Percentiles rank a stretch among this genome's conserved stretches.
Conservation (phyloP, 352 stramenopile genomes). For the Globisporangium camurandrum region DNA sequence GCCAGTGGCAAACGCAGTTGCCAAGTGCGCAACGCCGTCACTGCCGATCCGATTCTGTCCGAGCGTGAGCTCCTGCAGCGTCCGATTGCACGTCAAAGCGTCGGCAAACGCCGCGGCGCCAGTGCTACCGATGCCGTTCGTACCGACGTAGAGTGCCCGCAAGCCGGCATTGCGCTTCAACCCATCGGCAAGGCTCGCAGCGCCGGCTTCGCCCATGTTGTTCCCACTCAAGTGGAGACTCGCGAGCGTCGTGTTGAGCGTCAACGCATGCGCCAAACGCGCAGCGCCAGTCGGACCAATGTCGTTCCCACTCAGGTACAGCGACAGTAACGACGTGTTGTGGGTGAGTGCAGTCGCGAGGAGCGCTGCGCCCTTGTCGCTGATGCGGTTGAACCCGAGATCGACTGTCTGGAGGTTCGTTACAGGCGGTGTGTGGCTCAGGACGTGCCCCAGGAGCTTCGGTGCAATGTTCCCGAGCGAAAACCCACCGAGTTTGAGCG, state of each 20-base stretch:
- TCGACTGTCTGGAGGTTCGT: slow-evolving; percentile 51
- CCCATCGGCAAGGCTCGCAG: slow-evolving; percentile 36
- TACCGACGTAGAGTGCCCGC: slow-evolving; percentile 65
- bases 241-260: slow-evolving; percentile 43
- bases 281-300: slow-evolving; percentile 50
- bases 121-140: slow-evolving; percentile 63
- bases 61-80: slow-evolving; percentile 63
- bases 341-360: slow-evolving; percentile 47
- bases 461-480: slow-evolving; percentile 62
- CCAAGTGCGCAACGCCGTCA: slow-evolving; percentile 47
- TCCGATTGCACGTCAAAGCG: slow-evolving; percentile 46
- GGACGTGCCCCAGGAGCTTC: slow-evolving; percentile 45
- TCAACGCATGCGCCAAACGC: slow-evolving; percentile 41
- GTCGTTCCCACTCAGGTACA: slow-evolving; percentile 80
- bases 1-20: slow-evolving; percentile 45
- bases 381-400: slow-evolving; percentile 77
- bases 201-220: slow-evolving; percentile 75
- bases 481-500: slow-evolving; percentile 76
- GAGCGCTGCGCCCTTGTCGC: slow-evolving; percentile 47
- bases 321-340: slow-evolving; percentile 55
- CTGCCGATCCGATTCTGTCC: slow-evolving; percentile 72
- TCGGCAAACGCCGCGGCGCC: slow-evolving; percentile 55
- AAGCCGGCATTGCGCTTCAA: slow-evolving; percentile 45
- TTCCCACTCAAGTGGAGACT: slow-evolving; percentile 77
- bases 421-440: slow-evolving; percentile 26